Base-by-base conservation (phyloP, 2,329 filamentous ascomycete species). In the Esteya vermicola region DNA sequence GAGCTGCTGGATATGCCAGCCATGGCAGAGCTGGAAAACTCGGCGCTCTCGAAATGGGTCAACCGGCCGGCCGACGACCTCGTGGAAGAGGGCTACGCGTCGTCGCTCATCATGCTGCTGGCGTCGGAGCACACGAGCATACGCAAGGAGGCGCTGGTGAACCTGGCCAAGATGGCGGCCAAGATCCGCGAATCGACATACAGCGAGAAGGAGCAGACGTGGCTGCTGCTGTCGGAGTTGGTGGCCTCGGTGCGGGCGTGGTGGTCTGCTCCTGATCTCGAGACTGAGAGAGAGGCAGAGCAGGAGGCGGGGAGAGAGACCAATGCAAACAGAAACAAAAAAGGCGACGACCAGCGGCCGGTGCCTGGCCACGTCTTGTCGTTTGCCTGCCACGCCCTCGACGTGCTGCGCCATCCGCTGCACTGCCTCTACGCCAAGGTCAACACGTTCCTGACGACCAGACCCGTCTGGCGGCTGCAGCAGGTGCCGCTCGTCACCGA, bases 381-480 rank as follows among this genome's bases (percentile, higher is more conserved):
- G 10, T 91, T 94, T 50, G 79, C 85, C 8, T 68, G 72, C 35
- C 75, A 76, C 47, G 75, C 78, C 1, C 65, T 93, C 8, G 62
- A 70, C 2, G 75, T 93, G 14, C 61, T 93, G 34, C 71, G 68
- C 19, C 78, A 85, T 45, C 89, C 89, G 0, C 68, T 85, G 14
- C 85, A 93, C 53, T 75, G 74, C 44, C 71, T 95, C 28, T 96
- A 94, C 55, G 74, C 77, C 43, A 94, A 94, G 55, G 64, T 91
- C 58, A 94, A 93, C 62, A 67, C 70, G 6, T 95, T 88, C 56
- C 71, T 96, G 27, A 84, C 84, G 19, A 77, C 77, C 38, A 73
- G 77, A 0, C 88, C 89, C 1, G 58, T 68, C 20, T 96, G 89
- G 89, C 68, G 78, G 27, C 54, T 78, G 16, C 74, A 83, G 43